Conservation (phyloP, 257 asterid genomes). For the Lithospermum erythrorhizon region DNA sequence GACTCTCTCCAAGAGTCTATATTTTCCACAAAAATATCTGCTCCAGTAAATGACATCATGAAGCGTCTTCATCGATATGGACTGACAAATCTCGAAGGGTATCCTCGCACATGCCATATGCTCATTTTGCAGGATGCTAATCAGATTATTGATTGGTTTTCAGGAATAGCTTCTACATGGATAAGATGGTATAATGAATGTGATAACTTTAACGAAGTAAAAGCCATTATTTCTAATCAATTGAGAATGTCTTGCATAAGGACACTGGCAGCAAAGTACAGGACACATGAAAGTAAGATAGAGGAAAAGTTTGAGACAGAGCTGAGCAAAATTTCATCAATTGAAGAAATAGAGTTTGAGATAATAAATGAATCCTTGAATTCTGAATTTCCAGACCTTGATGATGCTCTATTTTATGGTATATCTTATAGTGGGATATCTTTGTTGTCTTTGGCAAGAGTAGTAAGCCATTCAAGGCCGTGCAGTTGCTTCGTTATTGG, state of each 20-base stretch:
- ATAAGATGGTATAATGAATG: slow-evolving; percentile 65
- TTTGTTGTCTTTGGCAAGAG: slow-evolving; percentile 58
- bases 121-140: slow-evolving; percentile 53
- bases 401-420: slow-evolving; percentile 46
- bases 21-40: slow-evolving; percentile 35
- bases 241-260: slow-evolving; percentile 70
- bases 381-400: slow-evolving; percentile 17
- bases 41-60: slow-evolving; percentile 46
- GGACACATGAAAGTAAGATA: slow-evolving; percentile 56
- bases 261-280: slow-evolving; percentile 69
- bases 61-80: slow-evolving; percentile 75
- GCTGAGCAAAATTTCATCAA: slow-evolving; percentile 54
- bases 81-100: slow-evolving; percentile 48
- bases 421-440: slow-evolving; percentile 55
- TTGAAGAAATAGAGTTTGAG: slow-evolving; percentile 55
- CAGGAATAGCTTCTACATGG: slow-evolving; percentile 70
- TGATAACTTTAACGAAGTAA: slow-evolving; percentile 48
- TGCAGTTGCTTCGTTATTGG: slow-evolving; percentile 75
- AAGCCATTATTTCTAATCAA: slow-evolving; percentile 47
- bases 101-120: slow-evolving; percentile 45
- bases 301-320: slow-evolving; percentile 59
- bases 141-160: slow-evolving; percentile 74
- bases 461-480: slow-evolving; percentile 57
- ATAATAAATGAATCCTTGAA: slow-evolving; percentile 17
- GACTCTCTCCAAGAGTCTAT: slow-evolving; percentile 18